A percentile compares a stretch with the other conserved stretches of the same genome.
phyloP scores from a whole-genome alignment of 1,284 basidiomycete species.

The Ceratobasidium sp. region DNA sequence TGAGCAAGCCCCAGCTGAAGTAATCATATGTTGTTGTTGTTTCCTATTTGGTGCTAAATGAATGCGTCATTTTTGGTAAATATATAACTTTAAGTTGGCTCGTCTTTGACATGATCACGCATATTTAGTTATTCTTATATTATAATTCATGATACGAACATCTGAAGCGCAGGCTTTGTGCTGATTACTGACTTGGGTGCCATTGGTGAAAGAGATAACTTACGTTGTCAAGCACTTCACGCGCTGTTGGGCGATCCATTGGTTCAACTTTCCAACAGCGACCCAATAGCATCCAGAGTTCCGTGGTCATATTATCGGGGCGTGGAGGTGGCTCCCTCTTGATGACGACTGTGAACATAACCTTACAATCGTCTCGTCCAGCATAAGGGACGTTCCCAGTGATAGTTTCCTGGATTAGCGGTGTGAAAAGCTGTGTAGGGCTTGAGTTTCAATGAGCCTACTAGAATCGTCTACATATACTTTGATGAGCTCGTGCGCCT shows the following conservation, averaged over 20 bases:
- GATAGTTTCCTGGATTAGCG: not conserved
- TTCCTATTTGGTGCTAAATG: not conserved
- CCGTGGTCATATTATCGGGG: not conserved
- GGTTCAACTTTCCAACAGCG: not conserved
- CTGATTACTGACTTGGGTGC: too few relatives aligned
- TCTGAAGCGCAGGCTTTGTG: too few relatives aligned
- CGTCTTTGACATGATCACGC: too few relatives aligned
- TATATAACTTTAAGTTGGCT: too few relatives aligned
- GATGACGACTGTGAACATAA: not conserved
- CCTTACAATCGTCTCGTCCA: not conserved
- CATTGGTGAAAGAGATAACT: not conserved
- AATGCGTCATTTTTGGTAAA: too few relatives aligned
- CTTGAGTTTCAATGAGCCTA: not conserved
- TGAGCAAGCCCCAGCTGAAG: not conserved
- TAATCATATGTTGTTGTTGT: not conserved
- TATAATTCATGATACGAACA: too few relatives aligned
- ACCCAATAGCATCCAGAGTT: not conserved
- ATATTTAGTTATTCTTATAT: too few relatives aligned
- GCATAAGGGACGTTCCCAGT: conserved; percentile 1
- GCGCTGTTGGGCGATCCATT: not conserved
- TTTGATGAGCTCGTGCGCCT: not conserved
- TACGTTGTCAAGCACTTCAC: not conserved
- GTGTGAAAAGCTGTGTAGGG: not conserved
- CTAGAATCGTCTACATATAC: not conserved
- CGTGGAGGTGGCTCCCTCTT: not conserved